Base-by-base conservation (phyloP, 1,284 basidiomycete species). In the Coniferiporia sulphurascens region DNA sequence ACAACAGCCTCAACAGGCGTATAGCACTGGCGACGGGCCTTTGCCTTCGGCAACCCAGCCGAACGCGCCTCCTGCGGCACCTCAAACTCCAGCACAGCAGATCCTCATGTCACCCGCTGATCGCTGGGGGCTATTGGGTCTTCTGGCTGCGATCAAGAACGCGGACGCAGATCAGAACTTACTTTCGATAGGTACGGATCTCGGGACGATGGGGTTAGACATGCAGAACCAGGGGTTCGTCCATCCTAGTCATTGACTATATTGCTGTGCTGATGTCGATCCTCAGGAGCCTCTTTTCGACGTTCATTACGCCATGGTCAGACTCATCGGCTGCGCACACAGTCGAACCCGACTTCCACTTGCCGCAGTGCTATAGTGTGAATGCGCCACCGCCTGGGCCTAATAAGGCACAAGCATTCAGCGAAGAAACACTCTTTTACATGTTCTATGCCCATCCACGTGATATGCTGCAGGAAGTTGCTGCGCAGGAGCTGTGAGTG, bases 351-450 rank as follows among this genome's bases (percentile, higher is more conserved):
- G 91, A 95, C 70, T 98, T 91, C 71, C 89, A 93, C 66, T 81
- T 98, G 59, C 96, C 96, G 15, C 79, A 85, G 51, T 98, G 95
- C 76, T 98, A 98, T 70, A 94, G 89, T 71, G 95, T 98, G 46
- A 90, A 93, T 66, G 87, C 96, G 36, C 91, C 93, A 32, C 87
- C 94, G 51, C 91, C 93, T 44, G 91, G 93, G 5, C 89, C 93
- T 61, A 83, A 76, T 65, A 99, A 98, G 77, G 89, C 92, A 35
- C 80, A 82, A 8, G 88, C 89, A 63, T 98, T 99, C 73, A 91
- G 89, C 70, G 96, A 99, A 74, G 96, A 99, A 77, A 98, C 96
- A 32, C 76, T 99, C 43, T 98, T 99, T 76, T 98, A 94, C 82
- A 96, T 98, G 85, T 99, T 99, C 79, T 99, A 99, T 77, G 89